Evolutionary conservation across 2,329 filamentous ascomycete genomes (phyloP).

Genomic region (Aureobasidium melanogenum): DNA sequence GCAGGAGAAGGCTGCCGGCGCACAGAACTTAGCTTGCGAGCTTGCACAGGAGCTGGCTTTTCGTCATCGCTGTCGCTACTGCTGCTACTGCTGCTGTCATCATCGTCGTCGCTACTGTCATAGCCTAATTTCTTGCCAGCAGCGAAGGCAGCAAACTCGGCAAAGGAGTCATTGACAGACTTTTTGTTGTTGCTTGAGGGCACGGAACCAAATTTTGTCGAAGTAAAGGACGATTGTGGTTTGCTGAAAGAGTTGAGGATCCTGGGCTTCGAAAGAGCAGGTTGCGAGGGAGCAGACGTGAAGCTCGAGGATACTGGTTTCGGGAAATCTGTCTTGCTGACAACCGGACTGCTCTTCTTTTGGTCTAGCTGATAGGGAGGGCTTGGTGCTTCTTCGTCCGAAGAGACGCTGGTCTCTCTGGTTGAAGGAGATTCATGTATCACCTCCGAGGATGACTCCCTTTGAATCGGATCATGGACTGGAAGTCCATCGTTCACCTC

Average conservation of each 20-base stretch:
- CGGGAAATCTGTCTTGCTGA: not conserved
- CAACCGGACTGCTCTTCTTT: not conserved
- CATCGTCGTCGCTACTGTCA: not conserved
- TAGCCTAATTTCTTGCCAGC: not conserved
- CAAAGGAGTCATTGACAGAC: not conserved
- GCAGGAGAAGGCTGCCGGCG: not conserved
- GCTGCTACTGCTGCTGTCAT: not conserved
- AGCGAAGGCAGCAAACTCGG: not conserved
- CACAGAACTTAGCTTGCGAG: not conserved
- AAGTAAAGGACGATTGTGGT: not conserved
- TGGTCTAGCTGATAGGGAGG: not conserved
- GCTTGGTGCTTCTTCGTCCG: not conserved
- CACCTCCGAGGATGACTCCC: not conserved
- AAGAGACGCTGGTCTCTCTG: not conserved
- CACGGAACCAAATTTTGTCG: not conserved
- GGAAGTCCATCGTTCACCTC: not conserved
- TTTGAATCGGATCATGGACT: not conserved
- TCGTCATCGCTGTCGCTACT: constrained; percentile 4
- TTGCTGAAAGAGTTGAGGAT: not conserved
- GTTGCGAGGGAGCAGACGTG: not conserved
- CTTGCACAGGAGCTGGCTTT: not conserved
- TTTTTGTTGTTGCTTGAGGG: not conserved
- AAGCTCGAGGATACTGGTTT: not conserved
- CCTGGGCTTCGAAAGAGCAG: not conserved
- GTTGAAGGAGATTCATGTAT: not conserved